Percentiles rank a stretch among this genome's conserved stretches.
Conservation (phyloP, 2,329 filamentous ascomycete genomes). For the Diaporthe citrichinensis region DNA sequence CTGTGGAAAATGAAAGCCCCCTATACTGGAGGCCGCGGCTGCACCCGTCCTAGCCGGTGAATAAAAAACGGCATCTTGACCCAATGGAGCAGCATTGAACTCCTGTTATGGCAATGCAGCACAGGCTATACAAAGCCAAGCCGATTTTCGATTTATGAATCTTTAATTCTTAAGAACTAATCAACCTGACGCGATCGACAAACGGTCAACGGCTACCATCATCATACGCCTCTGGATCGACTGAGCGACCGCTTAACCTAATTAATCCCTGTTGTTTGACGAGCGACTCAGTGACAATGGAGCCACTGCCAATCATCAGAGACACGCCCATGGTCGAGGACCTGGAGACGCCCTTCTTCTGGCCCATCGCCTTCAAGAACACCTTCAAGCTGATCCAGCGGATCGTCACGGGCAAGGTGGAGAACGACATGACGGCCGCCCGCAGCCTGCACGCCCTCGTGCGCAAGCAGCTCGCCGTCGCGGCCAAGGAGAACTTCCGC, state of each 20-base stretch:
- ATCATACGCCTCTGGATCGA: background rate
- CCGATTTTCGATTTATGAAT: background rate
- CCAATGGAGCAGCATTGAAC: background rate
- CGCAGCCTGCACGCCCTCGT: conserved; percentile 41
- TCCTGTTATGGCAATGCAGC: conserved; percentile 3
- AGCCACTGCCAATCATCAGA: conserved; percentile 3
- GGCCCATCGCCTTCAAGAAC: conserved; percentile 43
- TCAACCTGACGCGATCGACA: background rate
- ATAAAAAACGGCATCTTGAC: conserved; percentile 25
- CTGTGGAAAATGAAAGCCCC: conserved; percentile 9
- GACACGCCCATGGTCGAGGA: conserved; percentile 37
- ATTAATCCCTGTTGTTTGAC: background rate
- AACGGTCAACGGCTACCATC: background rate
- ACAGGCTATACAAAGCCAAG: background rate
- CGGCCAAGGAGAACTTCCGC: conserved; percentile 40
- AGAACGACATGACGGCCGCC: conserved; percentile 45
- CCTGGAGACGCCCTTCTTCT: conserved; percentile 40
- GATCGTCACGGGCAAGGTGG: conserved; percentile 47
- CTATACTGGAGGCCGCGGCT: conserved; percentile 5
- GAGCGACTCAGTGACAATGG: background rate
- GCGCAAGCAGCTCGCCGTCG: conserved; percentile 41
- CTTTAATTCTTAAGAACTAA: background rate
- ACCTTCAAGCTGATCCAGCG: conserved; percentile 46
- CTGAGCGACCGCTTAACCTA: background rate
- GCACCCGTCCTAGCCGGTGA: conserved; percentile 10